These are phyloP conservation scores for Tricholoma terreum DNA, from an alignment of 768 basidiomycete genomes.

Conservation along the genomic window DNA sequence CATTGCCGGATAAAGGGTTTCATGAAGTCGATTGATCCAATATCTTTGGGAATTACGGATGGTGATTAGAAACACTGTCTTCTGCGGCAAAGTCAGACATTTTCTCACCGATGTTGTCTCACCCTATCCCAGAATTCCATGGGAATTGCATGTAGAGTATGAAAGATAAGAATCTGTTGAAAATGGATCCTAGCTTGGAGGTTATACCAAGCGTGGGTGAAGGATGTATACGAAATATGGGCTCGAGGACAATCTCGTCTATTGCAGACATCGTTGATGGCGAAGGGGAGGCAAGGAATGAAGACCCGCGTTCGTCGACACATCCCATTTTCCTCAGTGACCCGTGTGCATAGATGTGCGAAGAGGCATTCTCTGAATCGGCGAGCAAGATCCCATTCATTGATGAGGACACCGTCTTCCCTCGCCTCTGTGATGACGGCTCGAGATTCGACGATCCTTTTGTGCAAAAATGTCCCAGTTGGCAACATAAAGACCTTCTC, in stretches of 20 bases:
- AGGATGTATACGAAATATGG: slow-evolving; percentile 25
- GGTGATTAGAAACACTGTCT: not conserved
- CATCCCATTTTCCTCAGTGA: slow-evolving; percentile 30
- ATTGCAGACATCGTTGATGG: slow-evolving; percentile 31
- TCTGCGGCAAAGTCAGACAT: not conserved
- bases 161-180: slow-evolving; percentile 47
- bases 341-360: slow-evolving; percentile 22
- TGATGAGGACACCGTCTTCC: slow-evolving; percentile 4
- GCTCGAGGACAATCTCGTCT: slow-evolving; percentile 31
- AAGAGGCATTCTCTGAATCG: slow-evolving; percentile 24
- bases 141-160: slow-evolving; percentile 23
- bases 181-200: slow-evolving; percentile 42
- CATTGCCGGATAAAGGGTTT: slow-evolving; percentile 46
- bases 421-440: not conserved
- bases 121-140: slow-evolving; percentile 4
- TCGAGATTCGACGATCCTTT: not conserved
- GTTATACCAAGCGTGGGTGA: slow-evolving; percentile 37
- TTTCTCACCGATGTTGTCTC: slow-evolving; percentile 19
- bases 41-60: slow-evolving; percentile 25
- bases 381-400: slow-evolving; percentile 18
- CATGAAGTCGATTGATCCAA: slow-evolving; percentile 47
- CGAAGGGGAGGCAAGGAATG: slow-evolving; percentile 36
- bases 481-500: not conserved
- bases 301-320: slow-evolving; percentile 31
- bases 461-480: slow-evolving; percentile 2